Evolutionary conservation across 441 rosid genomes (phyloP).

Genomic region (Aquilaria agallochum): DNA sequence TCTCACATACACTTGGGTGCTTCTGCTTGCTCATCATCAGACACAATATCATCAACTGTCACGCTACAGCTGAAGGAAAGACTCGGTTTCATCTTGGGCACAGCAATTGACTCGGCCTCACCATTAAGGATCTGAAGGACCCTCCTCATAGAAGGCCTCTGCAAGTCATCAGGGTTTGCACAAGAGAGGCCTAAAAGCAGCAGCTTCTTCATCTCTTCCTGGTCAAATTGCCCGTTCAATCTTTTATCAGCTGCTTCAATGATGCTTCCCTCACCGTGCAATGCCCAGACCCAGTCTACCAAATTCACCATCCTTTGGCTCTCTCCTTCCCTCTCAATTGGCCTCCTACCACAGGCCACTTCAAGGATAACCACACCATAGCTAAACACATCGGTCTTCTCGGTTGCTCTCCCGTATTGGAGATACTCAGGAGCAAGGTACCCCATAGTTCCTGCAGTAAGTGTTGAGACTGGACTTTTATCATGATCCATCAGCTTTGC

Average conservation of each 20-base stretch:
- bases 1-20: slow-evolving; percentile 11
- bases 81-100: slow-evolving; percentile 73
- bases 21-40: slow-evolving; percentile 50
- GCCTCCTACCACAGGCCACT: slow-evolving; percentile 88
- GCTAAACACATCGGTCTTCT: slow-evolving; percentile 85
- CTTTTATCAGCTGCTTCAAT: slow-evolving; percentile 67
- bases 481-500: slow-evolving; percentile 93
- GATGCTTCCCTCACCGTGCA: slow-evolving; percentile 63
- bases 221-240: slow-evolving; percentile 51
- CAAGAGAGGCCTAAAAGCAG: slow-evolving; percentile 77
- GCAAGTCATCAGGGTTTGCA: slow-evolving; percentile 68
- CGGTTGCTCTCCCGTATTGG: slow-evolving; percentile 85
- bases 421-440: slow-evolving; percentile 97
- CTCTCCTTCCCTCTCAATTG: slow-evolving; percentile 67
- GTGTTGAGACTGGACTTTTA: slow-evolving; percentile 85
- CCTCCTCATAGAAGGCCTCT: slow-evolving; percentile 81
- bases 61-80: slow-evolving; percentile 64
- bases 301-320: slow-evolving; percentile 70
- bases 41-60: slow-evolving; percentile 78
- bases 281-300: slow-evolving; percentile 92
- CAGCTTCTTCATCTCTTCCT: slow-evolving; percentile 75
- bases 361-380: slow-evolving; percentile 88
- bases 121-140: slow-evolving; percentile 80
- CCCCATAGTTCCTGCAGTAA: slow-evolving; percentile 97
- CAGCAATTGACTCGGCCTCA: slow-evolving; percentile 45